Base-by-base conservation (phyloP, 176 grass and related monocot species). In the Eleusine coracana region DNA sequence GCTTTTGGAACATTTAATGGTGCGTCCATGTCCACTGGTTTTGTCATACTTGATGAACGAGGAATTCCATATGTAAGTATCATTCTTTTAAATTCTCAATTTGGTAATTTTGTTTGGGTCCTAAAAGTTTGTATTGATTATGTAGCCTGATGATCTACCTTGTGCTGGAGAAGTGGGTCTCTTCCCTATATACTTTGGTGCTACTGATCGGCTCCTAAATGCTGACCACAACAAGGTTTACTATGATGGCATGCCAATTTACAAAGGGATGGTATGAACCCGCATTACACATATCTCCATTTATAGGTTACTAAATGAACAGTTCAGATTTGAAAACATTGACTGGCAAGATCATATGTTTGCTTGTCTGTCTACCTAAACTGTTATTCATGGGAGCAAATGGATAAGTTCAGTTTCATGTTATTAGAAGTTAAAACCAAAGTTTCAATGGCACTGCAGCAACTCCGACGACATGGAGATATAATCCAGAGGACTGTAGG, bases 201-300 rank as follows among this genome's bases (percentile, higher is more conserved):
- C 96, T 83, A 95, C 84, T 64, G 71, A 93, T 73, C 42, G 45
- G 16, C 88, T 95, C 70, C 91, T 98, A 72, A 98, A 98, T 40
- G 89, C 85, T 82, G 89, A 95, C 68, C 82, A 98, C 36, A 67
- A 92, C n/a, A 98, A 92, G 84, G 91, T 93, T 93, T 98, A 98
- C 83, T 98, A 95, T 80, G 92, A 95, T 86, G 92, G 89, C 61
- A 95, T 98, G 96, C 92, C 96, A 5, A 90, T 77, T 77, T 98
- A 95, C 85, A 98, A 71, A 88, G 92, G 89, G 79, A 81, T 76
- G 87, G 96, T 95, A 93, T 67, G 84, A 28, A 91, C 12, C 61
- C 39, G 11, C 73, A 73, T 73, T 34, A 73, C 79, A 68, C 41
- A 51, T 2, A 37, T 60, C 4, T 59, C 48, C 28, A 39, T 66